Base-by-base conservation (phyloP, 2,329 filamentous ascomycete genomes). In the Blastomyces percursus region DNA sequence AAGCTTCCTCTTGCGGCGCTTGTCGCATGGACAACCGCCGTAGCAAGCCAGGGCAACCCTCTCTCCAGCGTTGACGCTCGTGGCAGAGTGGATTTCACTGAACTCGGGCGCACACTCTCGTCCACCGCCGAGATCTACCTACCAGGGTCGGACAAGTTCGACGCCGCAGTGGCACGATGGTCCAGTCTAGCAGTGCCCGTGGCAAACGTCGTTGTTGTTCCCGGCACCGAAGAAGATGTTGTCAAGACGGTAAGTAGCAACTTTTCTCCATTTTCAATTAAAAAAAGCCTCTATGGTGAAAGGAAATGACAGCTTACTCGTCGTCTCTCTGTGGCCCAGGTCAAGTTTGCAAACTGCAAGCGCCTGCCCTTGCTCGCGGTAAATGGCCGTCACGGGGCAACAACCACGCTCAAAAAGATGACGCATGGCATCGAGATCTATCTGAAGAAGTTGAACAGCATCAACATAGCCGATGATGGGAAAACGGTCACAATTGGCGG, bases 301-400 rank as follows among this genome's bases (percentile, higher is more conserved):
- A 38, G 35, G 35, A 38, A 11, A 9, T 30, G 51, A 4, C 24
- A n/a, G 80, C 79, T 66, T 67, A 74, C 27, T 50, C 19, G 32
- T 35, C 35, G 35, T 38, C 35, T 38, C 46, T n/a, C n/a, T 24
- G n/a, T 9, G 19, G 19, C n/a, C 42, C 59, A 80, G 78, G 74
- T 81, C 51, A 74, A 75, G 69, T 83, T 74, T 63, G 81, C 82
- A 51, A 81, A 79, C 65, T 67, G 73, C 46, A 70, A 76, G 55
- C 67, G 74, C 1, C 62, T 82, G 2, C 80, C 82, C 0, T 83
- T 85, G 64, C 76, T 85, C 2, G 78, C 81, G 0, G 79, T 75
- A 68, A 82, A 81, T 67, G 80, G 80, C 16, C 77, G 74, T 1
- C 83, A 85, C 63, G 83, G 82, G 3, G 73, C 79, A 2, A 74